Percentiles rank a stretch among this genome's conserved stretches.
Evolutionary conservation across 352 stramenopile species (phyloP).

Genomic region (Phytophthora brassicae): DNA sequence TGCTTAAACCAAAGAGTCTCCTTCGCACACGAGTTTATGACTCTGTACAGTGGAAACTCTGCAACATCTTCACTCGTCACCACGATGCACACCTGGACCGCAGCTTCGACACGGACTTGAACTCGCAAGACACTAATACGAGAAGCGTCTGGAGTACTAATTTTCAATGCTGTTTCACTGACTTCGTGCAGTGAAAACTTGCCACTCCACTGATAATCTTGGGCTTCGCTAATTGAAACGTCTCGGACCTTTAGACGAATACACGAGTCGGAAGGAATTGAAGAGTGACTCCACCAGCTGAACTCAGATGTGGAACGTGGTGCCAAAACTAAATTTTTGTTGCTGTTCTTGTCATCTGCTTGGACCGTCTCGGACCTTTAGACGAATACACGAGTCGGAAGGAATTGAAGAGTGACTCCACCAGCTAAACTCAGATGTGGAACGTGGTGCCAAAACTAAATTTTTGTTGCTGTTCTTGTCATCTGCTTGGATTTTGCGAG

Average conservation of each 20-base stretch:
- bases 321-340: constrained; percentile 24
- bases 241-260: constrained; percentile 65
- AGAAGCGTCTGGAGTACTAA: constrained; percentile 82
- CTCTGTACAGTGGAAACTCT: constrained; percentile 70
- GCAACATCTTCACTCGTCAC: constrained; percentile 69
- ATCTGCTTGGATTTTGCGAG: constrained; percentile 20
- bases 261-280: constrained; percentile 56
- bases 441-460: constrained; percentile 36
- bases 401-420: constrained; percentile 47
- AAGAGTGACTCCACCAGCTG: constrained; percentile 59
- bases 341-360: constrained; percentile 26
- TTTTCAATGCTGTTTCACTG: constrained; percentile 81
- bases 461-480: constrained; percentile 21
- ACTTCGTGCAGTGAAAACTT: constrained; percentile 84
- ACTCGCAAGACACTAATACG: constrained; percentile 79
- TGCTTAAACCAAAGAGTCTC: constrained; percentile 86
- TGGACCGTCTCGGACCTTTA: constrained; percentile 46
- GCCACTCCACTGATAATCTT: constrained; percentile 73
- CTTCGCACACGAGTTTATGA: constrained; percentile 71
- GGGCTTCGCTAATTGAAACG: constrained; percentile 1
- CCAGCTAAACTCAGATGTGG: constrained; percentile 73
- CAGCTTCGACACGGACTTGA: constrained; percentile 75
- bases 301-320: constrained; percentile 59
- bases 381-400: constrained; percentile 60
- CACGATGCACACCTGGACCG: constrained; percentile 74